These are phyloP conservation scores for Aspergillus uvarum DNA, from an alignment of 2,329 filamentous ascomycete species.

Conservation along the genomic window DNA sequence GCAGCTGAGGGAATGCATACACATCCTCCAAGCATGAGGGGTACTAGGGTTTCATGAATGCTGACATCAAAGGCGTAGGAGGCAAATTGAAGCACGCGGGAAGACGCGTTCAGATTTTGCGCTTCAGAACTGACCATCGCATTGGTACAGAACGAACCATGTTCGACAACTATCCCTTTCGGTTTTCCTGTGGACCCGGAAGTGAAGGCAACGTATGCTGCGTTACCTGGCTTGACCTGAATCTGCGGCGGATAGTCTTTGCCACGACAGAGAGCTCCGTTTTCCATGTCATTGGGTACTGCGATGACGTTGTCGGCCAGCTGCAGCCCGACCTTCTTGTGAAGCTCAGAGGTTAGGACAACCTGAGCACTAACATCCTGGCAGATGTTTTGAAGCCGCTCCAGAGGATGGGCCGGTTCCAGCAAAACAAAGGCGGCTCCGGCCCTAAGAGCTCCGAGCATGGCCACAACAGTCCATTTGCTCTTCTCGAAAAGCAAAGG, in stretches of 20 bases:
- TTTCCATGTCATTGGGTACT: neutral
- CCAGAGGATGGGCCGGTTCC: slow-evolving; percentile 8
- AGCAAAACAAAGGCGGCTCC: slow-evolving; percentile 31
- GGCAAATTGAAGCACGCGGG: neutral
- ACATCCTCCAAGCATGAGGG: slow-evolving; percentile 18
- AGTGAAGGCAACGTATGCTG: slow-evolving; percentile 50
- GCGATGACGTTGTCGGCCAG: neutral
- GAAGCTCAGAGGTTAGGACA: neutral
- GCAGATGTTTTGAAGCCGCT: slow-evolving; percentile 3
- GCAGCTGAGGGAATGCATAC: slow-evolving; percentile 15
- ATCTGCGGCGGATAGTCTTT: neutral
- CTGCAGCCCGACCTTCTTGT: neutral
- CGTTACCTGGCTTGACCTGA: neutral
- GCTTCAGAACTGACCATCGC: slow-evolving; percentile 7
- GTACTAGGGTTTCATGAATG: slow-evolving; percentile 15
- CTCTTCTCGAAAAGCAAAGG: slow-evolving; percentile 9
- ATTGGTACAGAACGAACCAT: slow-evolving; percentile 11
- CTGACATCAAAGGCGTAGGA: slow-evolving; percentile 16
- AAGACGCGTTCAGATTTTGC: neutral
- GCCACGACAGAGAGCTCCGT: neutral
- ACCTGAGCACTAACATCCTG: neutral
- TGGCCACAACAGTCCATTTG: slow-evolving; percentile 20
- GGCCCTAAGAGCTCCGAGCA: slow-evolving; percentile 32
- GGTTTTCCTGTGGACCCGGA: slow-evolving; percentile 42
- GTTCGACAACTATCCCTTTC: slow-evolving; percentile 7